Conservation (phyloP, 2,329 filamentous ascomycete genomes). For the Colletotrichum graminicola region DNA sequence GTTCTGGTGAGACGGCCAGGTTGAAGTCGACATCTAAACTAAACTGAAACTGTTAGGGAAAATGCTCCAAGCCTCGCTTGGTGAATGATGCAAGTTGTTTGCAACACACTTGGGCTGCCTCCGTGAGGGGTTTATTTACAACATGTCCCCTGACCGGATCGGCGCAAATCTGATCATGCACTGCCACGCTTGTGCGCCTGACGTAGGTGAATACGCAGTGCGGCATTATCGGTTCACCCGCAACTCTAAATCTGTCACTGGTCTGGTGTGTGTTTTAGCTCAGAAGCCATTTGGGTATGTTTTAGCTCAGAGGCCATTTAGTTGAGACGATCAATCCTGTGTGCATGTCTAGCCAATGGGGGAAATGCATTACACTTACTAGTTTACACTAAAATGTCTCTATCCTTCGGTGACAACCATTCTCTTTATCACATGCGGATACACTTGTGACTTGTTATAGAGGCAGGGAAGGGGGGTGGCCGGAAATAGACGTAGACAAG, state of each 20-base stretch:
- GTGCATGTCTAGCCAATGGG: background rate
- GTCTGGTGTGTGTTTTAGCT: slow-evolving; percentile 4
- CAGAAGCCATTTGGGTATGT: background rate
- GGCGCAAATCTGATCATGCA: slow-evolving; percentile 37
- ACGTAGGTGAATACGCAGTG: slow-evolving; percentile 11
- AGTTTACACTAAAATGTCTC: background rate
- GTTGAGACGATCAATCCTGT: background rate
- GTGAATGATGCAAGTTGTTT: background rate
- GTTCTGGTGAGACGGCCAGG: background rate
- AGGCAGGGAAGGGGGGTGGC: too few relatives aligned
- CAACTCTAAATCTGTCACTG: slow-evolving; percentile 26
- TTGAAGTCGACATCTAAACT: background rate
- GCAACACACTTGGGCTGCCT: slow-evolving; percentile 25
- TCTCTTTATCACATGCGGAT: background rate
- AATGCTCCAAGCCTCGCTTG: too few relatives aligned
- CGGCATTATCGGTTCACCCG: slow-evolving; percentile 18
- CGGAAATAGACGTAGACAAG: background rate
- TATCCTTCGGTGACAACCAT: background rate
- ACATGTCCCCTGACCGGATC: slow-evolving; percentile 24
- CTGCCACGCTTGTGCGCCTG: slow-evolving; percentile 34
- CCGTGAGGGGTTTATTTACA: slow-evolving; percentile 38
- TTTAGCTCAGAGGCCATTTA: background rate
- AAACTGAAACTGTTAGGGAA: background rate
- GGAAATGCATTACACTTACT: background rate
- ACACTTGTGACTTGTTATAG: too few relatives aligned